phyloP scores from a whole-genome alignment of 768 basidiomycete species.

The Kwoniella botswanensis region DNA sequence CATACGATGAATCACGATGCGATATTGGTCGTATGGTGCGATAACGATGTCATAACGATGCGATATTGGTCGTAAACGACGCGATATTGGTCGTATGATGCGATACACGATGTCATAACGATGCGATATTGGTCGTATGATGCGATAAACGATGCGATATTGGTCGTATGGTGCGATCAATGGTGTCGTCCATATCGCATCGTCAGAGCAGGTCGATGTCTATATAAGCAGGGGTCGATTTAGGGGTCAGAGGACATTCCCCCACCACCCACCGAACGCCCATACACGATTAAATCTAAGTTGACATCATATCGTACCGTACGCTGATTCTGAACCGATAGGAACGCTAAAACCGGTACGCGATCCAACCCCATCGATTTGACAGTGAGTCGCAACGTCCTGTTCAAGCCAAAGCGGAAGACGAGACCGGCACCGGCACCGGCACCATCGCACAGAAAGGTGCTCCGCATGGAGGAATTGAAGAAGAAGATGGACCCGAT shows the following conservation, averaged over 20 bases:
- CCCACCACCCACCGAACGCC: neutral
- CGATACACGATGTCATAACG: neutral
- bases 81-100: too few species aligned
- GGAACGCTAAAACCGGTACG: neutral
- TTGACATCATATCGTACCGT: neutral
- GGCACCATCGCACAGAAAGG: too few species aligned
- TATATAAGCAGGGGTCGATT: neutral
- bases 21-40: too few species aligned
- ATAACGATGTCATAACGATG: too few species aligned
- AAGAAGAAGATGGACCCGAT: too few species aligned
- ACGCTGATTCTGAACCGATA: neutral
- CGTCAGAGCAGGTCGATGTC: neutral
- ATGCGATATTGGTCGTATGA: slow-evolving; percentile 6
- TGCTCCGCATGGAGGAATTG: too few species aligned
- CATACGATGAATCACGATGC: too few species aligned
- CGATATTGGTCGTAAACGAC: too few species aligned
- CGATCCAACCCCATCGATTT: too few species aligned
- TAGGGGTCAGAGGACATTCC: neutral
- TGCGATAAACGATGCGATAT: slow-evolving; percentile 7
- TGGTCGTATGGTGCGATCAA: neutral
- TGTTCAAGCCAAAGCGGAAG: too few species aligned
- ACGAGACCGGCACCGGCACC: too few species aligned
- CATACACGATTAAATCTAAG: neutral
- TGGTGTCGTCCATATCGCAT: neutral
- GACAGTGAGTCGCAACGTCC: too few species aligned